Evolutionary conservation across 2,329 filamentous ascomycete genomes (phyloP), one percentile per base, ranked within the genome.

Genomic region (Botrytis aclada): DNA sequence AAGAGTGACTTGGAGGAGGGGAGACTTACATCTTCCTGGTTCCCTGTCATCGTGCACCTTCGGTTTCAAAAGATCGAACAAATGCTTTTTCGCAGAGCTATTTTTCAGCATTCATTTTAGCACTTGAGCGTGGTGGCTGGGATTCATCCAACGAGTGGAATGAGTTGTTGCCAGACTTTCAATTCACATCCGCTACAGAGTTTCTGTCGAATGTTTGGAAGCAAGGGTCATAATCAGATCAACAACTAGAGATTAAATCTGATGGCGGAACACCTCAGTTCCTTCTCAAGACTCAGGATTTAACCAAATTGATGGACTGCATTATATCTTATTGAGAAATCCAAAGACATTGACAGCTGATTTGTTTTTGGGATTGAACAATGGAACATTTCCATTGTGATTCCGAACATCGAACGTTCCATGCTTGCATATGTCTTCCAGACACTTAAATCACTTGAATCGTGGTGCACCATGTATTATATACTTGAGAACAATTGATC

Each of bases 1-100:
- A 70, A 82, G 0, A 81, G 83, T 67, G 86, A 89, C 76, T 83
- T 89, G 8, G 79, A 84, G 76, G 82, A 79, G 4, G 86, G 85
- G 10, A 72, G 73, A 20, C 75, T 84, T 3, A 81, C 82, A 22
- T 79, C 83, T 0, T 82, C 81, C 5, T 87, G 86, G 86, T 72
- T 79, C 32, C 77, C 84, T 41, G 32, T 74, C 75, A 76, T 80
- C 20, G 74, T 58, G 1, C 82, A 83, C 71, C 80, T 78, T 77
- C 75, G 14, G 34, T 86, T 43, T 76, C 81, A 1, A 76, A 77
- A 1, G 83, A 85, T 0, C 73, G 77, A 25, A 69, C 45, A 1
- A 78, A 80, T 8, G n/a, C 39, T 3, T 34, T 70, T 29, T 45
- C 39, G 43, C 83, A 81, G 75, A 75, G 76, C 0, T 83, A 86